These are phyloP conservation scores for Mycena capillaripes DNA, from an alignment of 768 basidiomycete genomes.

Conservation along the genomic window DNA sequence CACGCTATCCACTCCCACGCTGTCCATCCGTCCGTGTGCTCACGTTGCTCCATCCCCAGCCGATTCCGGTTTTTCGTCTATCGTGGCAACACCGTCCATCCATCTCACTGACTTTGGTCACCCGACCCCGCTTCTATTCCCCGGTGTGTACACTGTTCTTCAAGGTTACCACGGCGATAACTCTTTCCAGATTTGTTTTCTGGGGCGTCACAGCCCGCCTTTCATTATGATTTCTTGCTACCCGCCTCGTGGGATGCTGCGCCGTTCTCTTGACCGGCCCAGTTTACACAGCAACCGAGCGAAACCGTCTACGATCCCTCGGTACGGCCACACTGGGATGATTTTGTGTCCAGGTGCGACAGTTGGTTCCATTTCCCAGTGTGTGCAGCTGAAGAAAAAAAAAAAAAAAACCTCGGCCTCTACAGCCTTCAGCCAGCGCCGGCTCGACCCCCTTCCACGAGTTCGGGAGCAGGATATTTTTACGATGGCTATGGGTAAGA, in stretches of 20 bases:
- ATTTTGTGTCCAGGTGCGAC: slow-evolving; percentile 14
- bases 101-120: not conserved
- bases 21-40: not conserved
- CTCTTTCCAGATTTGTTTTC: slow-evolving; percentile 15
- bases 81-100: not conserved
- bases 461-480: slow-evolving; percentile 2
- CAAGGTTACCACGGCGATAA: not conserved
- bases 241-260: too few relatives aligned
- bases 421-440: slow-evolving; percentile 4
- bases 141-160: not conserved
- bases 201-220: slow-evolving; percentile 4
- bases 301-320: slow-evolving; percentile 2
- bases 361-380: not conserved
- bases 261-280: not conserved
- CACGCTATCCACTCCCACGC: too few relatives aligned
- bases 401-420: not conserved
- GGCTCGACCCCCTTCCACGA: slow-evolving; percentile 7
- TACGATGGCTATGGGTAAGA: slow-evolving; percentile 8
- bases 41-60: slow-evolving; percentile 1
- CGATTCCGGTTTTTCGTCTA: not conserved
- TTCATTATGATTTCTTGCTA: not conserved
- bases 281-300: slow-evolving; percentile 11
- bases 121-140: not conserved
- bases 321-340: slow-evolving; percentile 18
- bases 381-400: slow-evolving; percentile 7